These are phyloP conservation scores for Neoscytalidium dimidiatum DNA, from an alignment of 2,329 filamentous ascomycete genomes.

Conservation along the genomic window DNA sequence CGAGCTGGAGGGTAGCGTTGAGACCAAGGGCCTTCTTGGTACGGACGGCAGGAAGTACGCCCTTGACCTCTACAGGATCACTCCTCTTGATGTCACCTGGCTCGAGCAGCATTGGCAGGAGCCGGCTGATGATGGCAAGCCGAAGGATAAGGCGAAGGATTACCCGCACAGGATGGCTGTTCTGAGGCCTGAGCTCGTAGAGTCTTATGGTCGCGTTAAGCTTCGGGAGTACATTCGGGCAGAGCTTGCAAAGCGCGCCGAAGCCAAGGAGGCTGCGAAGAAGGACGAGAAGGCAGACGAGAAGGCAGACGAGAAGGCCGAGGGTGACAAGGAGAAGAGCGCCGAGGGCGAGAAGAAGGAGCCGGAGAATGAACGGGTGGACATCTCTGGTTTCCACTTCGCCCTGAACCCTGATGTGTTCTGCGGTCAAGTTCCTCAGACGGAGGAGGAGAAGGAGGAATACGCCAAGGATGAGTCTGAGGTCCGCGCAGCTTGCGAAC, in stretches of 20 bases:
- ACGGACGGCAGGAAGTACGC: conserved; percentile 97
- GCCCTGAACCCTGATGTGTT: conserved; percentile 93
- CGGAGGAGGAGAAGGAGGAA: conserved; percentile 83
- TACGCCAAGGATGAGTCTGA: conserved; percentile 83
- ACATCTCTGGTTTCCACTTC: conserved; percentile 84
- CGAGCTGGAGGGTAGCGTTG: conserved; percentile 91
- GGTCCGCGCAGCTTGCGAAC: conserved; percentile 80
- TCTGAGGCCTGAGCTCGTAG: conserved; percentile 84
- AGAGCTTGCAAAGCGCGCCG: conserved; percentile 57
- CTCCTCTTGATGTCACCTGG: conserved; percentile 88
- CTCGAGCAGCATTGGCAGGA: conserved; percentile 70
- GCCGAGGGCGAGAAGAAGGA: conserved; percentile 32
- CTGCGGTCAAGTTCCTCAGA: conserved; percentile 88
- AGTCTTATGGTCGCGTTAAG: conserved; percentile 79
- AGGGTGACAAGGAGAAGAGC: conserved; percentile 32
- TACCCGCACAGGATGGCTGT: conserved; percentile 98
- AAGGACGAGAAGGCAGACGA: conserved; percentile 20
- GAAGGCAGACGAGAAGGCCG: conserved; percentile 38
- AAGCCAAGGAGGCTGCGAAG: conserved; percentile 35
- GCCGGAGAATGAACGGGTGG: conserved; percentile 67
- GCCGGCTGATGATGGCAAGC: conserved; percentile 47
- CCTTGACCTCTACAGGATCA: conserved; percentile 93
- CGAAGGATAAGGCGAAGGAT: conserved; percentile 49
- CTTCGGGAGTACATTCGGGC: conserved; percentile 85
- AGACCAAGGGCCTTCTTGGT: conserved; percentile 96